Evolutionary conservation across 805 yeast species (phyloP), one percentile per base, ranked within the genome.

Genomic region (Zygoascus ofunaensis): DNA sequence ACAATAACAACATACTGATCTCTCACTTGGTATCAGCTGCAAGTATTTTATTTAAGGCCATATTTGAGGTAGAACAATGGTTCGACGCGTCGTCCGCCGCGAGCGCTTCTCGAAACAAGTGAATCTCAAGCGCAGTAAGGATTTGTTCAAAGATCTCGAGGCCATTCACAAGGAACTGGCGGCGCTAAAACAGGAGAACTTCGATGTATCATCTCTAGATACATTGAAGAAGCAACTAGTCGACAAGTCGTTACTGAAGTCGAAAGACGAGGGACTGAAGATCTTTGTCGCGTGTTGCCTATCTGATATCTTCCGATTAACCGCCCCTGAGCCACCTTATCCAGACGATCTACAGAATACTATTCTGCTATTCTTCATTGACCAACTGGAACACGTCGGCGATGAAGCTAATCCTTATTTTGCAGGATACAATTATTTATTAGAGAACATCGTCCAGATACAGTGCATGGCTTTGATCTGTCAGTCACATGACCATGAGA

Each of bases 281-380:
- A 77, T 89, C 0, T 76, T 69, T 46, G 73, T 73, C 1, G 79
- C 92, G 5, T 81, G 94, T 55, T 79, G 92, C 50, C 50, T 87
- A 5, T 71, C 87, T 4, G 95, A 87, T 58, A 68, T 89, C 7
- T 62, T 87, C 35, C 69, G 95, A 46, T 60, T 89, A 14, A 81
- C 72, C 55, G 96, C 95, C 0, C 96, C 96, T 0, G 85, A 87
- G 58, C 94, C 95, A 4, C 96, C 97, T 3, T 87, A 73, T 61
- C 76, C 82, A 1, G 77, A 79, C 20, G 50, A 65, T 1, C 80
- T 82, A 51, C 66, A 87, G 33, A 66, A 77, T 0, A 79, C 69
- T 3, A 73, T 86, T 17, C 86, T 87, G 65, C 74, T 71, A 50
- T 68, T 84, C 5, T 76, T 87, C 55, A 71, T 82, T 48, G 59